Base-by-base conservation (phyloP, 2,329 filamentous ascomycete species). In the Graphium sp. region DNA sequence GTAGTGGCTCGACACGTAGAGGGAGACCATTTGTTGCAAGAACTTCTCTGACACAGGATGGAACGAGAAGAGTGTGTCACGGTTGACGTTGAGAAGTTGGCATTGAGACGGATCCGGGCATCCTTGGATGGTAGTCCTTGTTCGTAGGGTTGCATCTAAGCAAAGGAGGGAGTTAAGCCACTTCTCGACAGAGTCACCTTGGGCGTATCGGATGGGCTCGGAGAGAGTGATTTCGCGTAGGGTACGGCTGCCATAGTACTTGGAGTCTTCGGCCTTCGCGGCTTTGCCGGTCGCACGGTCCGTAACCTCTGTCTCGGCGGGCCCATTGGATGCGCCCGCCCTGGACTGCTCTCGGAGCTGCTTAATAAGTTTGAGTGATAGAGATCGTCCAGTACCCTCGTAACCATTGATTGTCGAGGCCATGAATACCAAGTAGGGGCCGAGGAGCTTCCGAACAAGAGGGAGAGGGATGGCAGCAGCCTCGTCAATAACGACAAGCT, bases 371-470 rank as follows among this genome's bases (percentile, higher is more conserved):
- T 98, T 98, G 30, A 98, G 60, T 1, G 89, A 95, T 5, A 98
- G 64, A 1, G 89, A 95, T 33, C 89, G 74, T 22, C 89, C 89
- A 6, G 89, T 98, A 32, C 89, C 89, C 57, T 98, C 89, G 48
- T 98, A 98, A 33, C 89, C 89, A 47, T 95, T 95, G 56, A 98
- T 94, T 2, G 89, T 98, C 1, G 89, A 98, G 1, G 91, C 84
- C 89, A 98, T 95, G 54, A 98, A 98, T 7, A 95, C 84, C 21
- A 98, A 62, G 51, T 98, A 98, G 10, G 87, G 87, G 0, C 89
- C 89, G 71, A 98, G 85, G 22, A 98, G 63, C 54, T 94, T 94
- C 41, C 78, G 69, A 6, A 98, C 89, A 3, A 95, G 59, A 1
- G 89, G 89, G 8, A 98, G 55, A 9, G 91, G 89, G 36, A 98